phyloP scores from a whole-genome alignment of 176 grass and related monocot genomes.

The Triticum timopheevii region DNA sequence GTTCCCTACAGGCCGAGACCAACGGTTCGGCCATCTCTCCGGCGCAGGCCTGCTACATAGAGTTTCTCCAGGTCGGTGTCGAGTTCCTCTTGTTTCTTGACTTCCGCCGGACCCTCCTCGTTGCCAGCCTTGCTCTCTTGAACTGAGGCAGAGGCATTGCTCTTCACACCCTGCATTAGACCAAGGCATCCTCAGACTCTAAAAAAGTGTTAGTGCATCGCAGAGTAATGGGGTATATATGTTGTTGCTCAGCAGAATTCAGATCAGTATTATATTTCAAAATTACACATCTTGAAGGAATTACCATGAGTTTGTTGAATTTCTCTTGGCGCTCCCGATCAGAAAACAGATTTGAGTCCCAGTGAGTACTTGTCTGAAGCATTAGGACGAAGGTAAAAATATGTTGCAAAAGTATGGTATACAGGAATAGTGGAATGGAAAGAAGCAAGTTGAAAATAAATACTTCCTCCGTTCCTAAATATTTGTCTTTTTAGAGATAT shows the following conservation, averaged over 20 bases:
- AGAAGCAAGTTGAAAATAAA: background rate
- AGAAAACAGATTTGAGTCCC: conserved; percentile 79
- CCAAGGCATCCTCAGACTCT: conserved; percentile 99
- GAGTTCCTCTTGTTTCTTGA: conserved; percentile 82
- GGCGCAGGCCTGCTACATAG: conserved; percentile 81
- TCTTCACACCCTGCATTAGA: conserved; percentile 91
- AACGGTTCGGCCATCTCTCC: conserved; percentile 91
- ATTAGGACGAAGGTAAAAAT: conserved; percentile 1
- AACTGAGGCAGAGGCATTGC: conserved; percentile 9
- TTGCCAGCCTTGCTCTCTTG: conserved; percentile 35
- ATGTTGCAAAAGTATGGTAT: conserved; percentile 6
- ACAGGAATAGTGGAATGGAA: conserved; percentile 17
- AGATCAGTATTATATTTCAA: background rate
- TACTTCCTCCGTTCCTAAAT: background rate
- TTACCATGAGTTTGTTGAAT: conserved; percentile 99
- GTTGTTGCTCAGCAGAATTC: conserved; percentile 12
- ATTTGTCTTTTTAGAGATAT: too few relatives aligned
- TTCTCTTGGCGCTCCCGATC: conserved; percentile 94
- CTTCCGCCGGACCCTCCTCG: conserved; percentile 43
- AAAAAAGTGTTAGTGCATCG: conserved; percentile 78
- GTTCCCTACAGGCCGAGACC: conserved; percentile 82
- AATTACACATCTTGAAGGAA: conserved; percentile 1
- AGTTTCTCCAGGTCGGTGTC: conserved; percentile 96
- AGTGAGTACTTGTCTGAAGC: conserved; percentile 61
- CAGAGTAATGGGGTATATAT: conserved; percentile 19